A percentile compares a stretch with the other conserved stretches of the same genome.
phyloP scores from a whole-genome alignment of 2,329 filamentous ascomycete genomes.

The Alternaria triticimaculans region DNA sequence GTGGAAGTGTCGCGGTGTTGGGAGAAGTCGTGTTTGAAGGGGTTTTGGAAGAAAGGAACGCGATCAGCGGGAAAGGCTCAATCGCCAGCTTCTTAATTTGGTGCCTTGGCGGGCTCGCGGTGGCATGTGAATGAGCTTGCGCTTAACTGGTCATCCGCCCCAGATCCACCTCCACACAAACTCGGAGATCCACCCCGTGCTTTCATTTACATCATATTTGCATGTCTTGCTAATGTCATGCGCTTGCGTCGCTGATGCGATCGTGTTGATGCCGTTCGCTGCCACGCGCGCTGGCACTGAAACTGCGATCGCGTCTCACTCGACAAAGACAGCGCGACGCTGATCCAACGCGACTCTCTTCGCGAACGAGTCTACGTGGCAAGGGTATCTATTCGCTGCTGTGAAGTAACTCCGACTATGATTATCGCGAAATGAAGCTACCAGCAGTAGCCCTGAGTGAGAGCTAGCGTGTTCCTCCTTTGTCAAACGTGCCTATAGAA shows the following conservation, averaged over 20 bases:
- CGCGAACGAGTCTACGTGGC: neutral
- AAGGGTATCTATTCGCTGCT: neutral
- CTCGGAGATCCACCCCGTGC: slow-evolving; percentile 11
- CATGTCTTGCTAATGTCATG: neutral
- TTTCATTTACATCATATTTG: slow-evolving; percentile 3
- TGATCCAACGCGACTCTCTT: neutral
- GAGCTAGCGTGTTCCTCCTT: neutral
- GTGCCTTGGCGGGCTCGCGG: slow-evolving; percentile 25
- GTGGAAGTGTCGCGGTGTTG: slow-evolving; percentile 19
- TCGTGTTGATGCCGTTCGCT: neutral
- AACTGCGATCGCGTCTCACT: neutral
- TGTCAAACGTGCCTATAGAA: neutral
- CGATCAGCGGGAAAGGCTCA: slow-evolving; percentile 27
- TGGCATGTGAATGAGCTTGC: slow-evolving; percentile 35
- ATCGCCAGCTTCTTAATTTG: slow-evolving; percentile 30
- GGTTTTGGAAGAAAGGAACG: slow-evolving; percentile 22
- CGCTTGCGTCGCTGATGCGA: neutral
- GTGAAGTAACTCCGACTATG: slow-evolving; percentile 8
- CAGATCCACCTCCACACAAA: slow-evolving; percentile 18
- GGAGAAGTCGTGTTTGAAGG: slow-evolving; percentile 25
- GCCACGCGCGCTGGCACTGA: neutral
- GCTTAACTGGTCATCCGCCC: slow-evolving; percentile 20
- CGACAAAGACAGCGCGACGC: neutral
- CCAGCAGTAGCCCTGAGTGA: neutral
- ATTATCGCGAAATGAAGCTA: slow-evolving; percentile 2